Percentiles rank a stretch among this genome's conserved stretches.
These are phyloP conservation scores for Chlorella sp. DNA, from an alignment of 139 green algal species.

Conservation along the genomic window DNA sequence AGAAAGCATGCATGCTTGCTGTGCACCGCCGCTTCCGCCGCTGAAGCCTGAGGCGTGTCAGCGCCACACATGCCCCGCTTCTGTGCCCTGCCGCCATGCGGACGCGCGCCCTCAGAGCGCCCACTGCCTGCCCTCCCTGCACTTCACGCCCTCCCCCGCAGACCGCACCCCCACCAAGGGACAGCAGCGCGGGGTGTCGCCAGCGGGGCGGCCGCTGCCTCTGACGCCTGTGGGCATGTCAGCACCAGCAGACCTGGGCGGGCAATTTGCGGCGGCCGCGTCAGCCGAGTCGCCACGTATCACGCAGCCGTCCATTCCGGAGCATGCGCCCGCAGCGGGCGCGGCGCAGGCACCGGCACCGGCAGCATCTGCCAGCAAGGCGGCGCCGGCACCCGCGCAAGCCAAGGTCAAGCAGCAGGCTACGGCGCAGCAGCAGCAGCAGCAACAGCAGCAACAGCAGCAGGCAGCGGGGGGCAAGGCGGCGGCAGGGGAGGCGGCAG, in stretches of 20 bases:
- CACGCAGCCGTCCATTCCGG: neutral
- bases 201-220: conserved; percentile 21
- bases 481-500: neutral
- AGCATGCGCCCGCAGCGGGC: neutral
- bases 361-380: neutral
- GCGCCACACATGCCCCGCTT: no score
- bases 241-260: conserved; percentile 23
- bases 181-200: neutral
- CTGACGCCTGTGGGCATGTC: conserved; percentile 22
- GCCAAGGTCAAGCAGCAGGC: neutral
- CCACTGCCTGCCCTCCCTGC: neutral
- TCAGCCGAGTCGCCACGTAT: neutral
- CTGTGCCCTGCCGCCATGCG: no score
- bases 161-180: conserved; percentile 30
- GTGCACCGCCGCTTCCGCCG: no score
- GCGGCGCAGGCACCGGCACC: neutral
- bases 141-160: neutral
- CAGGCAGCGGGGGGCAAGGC: neutral
- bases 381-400: neutral
- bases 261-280: neutral
- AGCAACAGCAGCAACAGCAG: conserved; percentile 3
- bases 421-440: neutral
- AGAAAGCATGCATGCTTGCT: no score
- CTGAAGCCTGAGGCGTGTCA: no score
- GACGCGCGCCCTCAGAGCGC: no score